These are phyloP conservation scores for Tolypocladium album DNA, from an alignment of 2,329 filamentous ascomycete genomes.

Conservation along the genomic window DNA sequence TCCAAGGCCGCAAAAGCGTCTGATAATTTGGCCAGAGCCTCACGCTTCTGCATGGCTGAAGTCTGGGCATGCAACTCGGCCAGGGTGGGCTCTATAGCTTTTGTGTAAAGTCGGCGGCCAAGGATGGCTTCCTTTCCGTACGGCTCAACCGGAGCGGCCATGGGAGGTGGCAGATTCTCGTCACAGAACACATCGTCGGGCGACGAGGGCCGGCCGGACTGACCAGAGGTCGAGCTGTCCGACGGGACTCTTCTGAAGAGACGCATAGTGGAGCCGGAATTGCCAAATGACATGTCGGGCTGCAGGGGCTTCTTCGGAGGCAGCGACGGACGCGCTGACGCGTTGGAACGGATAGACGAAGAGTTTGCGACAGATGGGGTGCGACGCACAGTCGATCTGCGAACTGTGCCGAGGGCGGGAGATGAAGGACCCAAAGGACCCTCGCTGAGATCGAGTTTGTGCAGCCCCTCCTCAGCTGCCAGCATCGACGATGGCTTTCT, in stretches of 20 bases:
- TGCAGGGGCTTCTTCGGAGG: conserved; percentile 68
- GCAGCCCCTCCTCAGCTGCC: conserved; percentile 49
- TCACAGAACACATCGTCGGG: conserved; percentile 36
- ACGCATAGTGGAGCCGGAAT: conserved; percentile 81
- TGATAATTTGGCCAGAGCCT: conserved; percentile 71
- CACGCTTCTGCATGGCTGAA: conserved; percentile 54
- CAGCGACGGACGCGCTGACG: conserved; percentile 30
- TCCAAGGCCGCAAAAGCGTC: conserved; percentile 82
- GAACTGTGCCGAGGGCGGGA: conserved; percentile 42
- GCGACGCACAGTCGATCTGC: conserved; percentile 45
- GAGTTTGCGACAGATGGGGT: conserved; percentile 31
- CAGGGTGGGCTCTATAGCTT: conserved; percentile 71
- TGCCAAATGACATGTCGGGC: conserved; percentile 86
- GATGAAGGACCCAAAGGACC: conserved; percentile 47
- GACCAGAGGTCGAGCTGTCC: conserved; percentile 43
- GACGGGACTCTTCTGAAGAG: conserved; percentile 82
- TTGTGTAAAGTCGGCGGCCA: conserved; percentile 70
- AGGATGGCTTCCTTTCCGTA: conserved; percentile 73
- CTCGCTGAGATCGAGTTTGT: conserved; percentile 50
- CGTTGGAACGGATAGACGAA: conserved; percentile 21
- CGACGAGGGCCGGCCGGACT: conserved; percentile 22
- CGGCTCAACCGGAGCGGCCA: conserved; percentile 37
- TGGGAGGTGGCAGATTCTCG: conserved; percentile 52
- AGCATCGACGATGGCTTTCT: conserved; percentile 48
- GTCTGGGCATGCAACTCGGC: conserved; percentile 82